Evolutionary conservation across 2,329 filamentous ascomycete genomes (phyloP), one percentile per base, ranked within the genome.

Genomic region (Pezicula radicicola): DNA sequence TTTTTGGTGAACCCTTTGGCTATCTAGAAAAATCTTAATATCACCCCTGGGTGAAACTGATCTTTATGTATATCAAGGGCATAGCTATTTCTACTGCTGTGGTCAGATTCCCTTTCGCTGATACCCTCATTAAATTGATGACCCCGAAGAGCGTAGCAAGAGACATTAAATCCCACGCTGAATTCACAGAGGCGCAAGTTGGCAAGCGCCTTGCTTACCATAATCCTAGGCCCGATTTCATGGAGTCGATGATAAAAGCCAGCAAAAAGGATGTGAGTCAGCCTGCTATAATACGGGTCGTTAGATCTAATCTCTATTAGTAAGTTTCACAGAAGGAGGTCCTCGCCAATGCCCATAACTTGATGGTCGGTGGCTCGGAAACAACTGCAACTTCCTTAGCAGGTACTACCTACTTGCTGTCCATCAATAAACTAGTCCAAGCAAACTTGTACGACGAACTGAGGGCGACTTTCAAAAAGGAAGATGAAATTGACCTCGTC

Each of bases 401-500:
- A n/a, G 64, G 61, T 7, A 52, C 48, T 18, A 30, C 45, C 4
- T 56, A 49, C 41, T 40, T 25, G 27, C 46, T 52, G 6, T 30
- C 40, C 21, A 36, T 9, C 9, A 49, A 55, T 19, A 47, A 48
- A 9, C 37, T 21, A 4, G 42, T 39, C 18, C 48, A 49, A 30
- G 50, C 52, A 8, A 63, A 59, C 16, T 58, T 72, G 19, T 59
- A 45, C 1, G 37, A 59, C 2, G 69, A 72, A 48, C 61, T 73
- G 43, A 62, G 69, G 1, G 40, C 46, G 3, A 49, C 60, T 1
- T 68, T 71, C 56, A 44, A 27, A 2, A 58, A 37, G 21, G 60
- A 66, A 19, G 60, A 64, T 2, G 64, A 70, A 6, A 64, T 72
- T 46, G 67, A 58, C 12, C 55, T 69, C 12, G 55, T 61, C 1